Percentiles rank a stretch among this genome's conserved stretches.
Conservation (phyloP, 2,329 filamentous ascomycete genomes). For the Phyllosticta citribraziliensis region DNA sequence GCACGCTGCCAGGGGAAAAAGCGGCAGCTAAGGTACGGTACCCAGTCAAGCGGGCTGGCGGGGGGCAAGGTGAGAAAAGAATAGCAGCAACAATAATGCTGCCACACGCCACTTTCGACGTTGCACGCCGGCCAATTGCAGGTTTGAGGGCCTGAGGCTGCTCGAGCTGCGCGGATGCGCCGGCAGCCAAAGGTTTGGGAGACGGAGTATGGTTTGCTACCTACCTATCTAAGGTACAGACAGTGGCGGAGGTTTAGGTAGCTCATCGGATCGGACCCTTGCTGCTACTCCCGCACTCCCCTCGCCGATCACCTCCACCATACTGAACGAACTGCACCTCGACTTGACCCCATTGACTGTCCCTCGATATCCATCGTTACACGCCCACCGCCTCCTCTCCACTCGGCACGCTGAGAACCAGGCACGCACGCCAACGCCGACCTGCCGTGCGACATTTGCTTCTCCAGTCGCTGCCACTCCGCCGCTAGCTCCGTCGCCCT, state of each 20-base stretch:
- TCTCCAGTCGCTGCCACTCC: neutral
- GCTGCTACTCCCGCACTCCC: neutral
- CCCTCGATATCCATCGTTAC: neutral
- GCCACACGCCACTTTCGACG: neutral
- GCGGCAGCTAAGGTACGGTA: neutral
- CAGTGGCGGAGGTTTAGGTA: too few relatives aligned
- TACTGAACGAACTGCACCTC: neutral
- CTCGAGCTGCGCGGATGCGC: neutral
- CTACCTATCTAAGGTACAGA: too few relatives aligned
- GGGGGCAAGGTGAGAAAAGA: too few relatives aligned
- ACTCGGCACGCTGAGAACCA: neutral
- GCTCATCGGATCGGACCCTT: neutral
- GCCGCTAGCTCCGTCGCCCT: neutral
- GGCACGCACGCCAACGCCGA: neutral
- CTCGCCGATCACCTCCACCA: neutral
- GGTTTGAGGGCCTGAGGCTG: neutral
- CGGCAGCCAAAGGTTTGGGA: neutral
- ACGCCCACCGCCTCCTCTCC: neutral
- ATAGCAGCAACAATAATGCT: neutral
- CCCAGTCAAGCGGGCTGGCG: neutral
- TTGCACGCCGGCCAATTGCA: neutral
- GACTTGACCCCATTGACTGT: neutral
- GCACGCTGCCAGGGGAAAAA: neutral
- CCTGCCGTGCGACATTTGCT: neutral
- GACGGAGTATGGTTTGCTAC: too few relatives aligned